phyloP scores from a whole-genome alignment of 805 yeast species.

The Candida ponderosae region DNA sequence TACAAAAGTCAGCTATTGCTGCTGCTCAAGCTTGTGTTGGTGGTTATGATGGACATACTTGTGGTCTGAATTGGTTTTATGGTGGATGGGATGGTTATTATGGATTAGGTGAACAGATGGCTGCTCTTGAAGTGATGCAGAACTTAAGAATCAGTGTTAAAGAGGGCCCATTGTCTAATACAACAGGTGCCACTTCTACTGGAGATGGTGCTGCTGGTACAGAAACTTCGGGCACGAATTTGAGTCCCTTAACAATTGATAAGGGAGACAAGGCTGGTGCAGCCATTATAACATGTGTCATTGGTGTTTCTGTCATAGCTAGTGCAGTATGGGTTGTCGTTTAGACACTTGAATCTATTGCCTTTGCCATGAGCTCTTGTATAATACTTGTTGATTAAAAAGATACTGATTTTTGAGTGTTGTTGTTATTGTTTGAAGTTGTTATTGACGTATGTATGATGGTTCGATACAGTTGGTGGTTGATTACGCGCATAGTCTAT shows the following conservation, averaged over 20 bases:
- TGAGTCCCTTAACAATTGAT: constrained; percentile 29
- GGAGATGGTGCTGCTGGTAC: constrained; percentile 64
- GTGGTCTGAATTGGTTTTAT: constrained; percentile 67
- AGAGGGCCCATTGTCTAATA: constrained; percentile 51
- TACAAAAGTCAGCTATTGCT: constrained; percentile 50
- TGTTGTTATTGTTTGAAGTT: no score
- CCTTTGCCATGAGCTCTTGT: no score
- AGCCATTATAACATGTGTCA: constrained; percentile 49
- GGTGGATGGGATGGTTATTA: constrained; percentile 56
- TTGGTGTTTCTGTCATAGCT: constrained; percentile 33
- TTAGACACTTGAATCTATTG: no score
- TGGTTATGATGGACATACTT: constrained; percentile 72
- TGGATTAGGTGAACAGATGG: constrained; percentile 83
- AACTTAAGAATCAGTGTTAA: constrained; percentile 26
- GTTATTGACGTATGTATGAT: no score
- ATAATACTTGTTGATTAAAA: no score
- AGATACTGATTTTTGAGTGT: no score
- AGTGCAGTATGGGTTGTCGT: constrained; percentile 32
- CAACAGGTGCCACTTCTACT: constrained; percentile 56
- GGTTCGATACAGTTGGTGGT: no score
- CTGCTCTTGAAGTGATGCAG: constrained; percentile 56
- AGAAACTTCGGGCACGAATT: constrained; percentile 24
- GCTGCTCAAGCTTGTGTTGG: constrained; percentile 80
- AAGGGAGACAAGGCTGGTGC: constrained; percentile 56
- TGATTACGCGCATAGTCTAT: no score